phyloP scores from a whole-genome alignment of 129 eudicot genomes.

The carrot (Daucus carota) region DH1_v3.0 NC_030386.2:26637501-26638000 shows the following conservation, averaged over 20 bases:
- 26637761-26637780: conserved; percentile 3
- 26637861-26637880: conserved; percentile 59
- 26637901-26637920: conserved; percentile 67
- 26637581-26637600: not conserved
- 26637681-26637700: conserved; percentile 57
- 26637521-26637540: not conserved
- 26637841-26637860: conserved; percentile 52
- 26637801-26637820: not conserved
- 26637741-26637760: conserved; percentile 84
- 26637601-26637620: not conserved
- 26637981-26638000: conserved; percentile 19
- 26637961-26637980: conserved; percentile 81
- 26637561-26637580: not conserved
- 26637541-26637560: not conserved
- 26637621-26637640: conserved; percentile 50
- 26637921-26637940: conserved; percentile 45
- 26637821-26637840: not conserved
- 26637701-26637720: conserved; percentile 56
- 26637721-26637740: conserved; percentile 58
- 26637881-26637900: conserved; percentile 78
- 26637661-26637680: conserved; percentile 76
- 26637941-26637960: conserved; percentile 52
- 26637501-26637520: conserved; percentile 56
- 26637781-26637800: not conserved
- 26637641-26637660: conserved; percentile 66